Evolutionary conservation across 2,329 filamentous ascomycete genomes (phyloP).

Genomic region (Alternaria panax): DNA sequence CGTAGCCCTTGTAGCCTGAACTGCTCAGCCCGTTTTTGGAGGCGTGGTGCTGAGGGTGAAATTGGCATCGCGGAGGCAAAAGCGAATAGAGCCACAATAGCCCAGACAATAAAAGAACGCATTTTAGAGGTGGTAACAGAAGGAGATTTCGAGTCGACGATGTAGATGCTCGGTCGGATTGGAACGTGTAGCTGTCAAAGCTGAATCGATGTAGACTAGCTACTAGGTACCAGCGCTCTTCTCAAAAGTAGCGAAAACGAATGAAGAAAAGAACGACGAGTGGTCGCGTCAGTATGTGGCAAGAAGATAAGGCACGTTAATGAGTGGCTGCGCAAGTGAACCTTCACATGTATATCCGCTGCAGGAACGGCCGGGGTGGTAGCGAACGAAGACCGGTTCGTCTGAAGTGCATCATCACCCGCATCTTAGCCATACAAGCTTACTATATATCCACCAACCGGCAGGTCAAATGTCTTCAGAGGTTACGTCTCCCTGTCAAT

Average conservation of each 20-base stretch:
- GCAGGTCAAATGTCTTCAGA: conserved; percentile 6
- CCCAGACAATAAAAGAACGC: conserved; percentile 36
- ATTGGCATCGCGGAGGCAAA: conserved; percentile 43
- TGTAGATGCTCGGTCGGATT: not conserved
- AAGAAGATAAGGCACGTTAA: conserved; percentile 21
- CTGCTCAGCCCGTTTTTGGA: conserved; percentile 43
- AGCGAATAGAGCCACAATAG: conserved; percentile 34
- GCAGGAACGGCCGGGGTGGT: conserved; percentile 20
- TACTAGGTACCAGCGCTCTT: conserved; percentile 23
- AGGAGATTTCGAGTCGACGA: not conserved
- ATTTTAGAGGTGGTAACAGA: conserved; percentile 18
- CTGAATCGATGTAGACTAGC: conserved; percentile 9
- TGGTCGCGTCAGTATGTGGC: conserved; percentile 3
- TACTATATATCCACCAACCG: conserved; percentile 30
- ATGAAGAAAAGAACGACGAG: conserved; percentile 9
- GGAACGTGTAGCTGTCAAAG: conserved; percentile 14
- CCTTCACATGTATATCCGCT: conserved; percentile 18
- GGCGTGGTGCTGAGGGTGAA: conserved; percentile 44
- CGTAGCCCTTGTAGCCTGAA: conserved; percentile 44
- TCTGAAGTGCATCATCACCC: conserved; percentile 8
- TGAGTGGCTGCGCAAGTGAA: conserved; percentile 3
- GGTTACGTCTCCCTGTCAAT: conserved; percentile 20
- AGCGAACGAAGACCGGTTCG: conserved; percentile 25
- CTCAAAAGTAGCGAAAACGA: conserved; percentile 22
- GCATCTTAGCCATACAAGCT: conserved; percentile 19